Conservation (phyloP, 2,329 filamentous ascomycete species). For the Monilinia laxa region DNA sequence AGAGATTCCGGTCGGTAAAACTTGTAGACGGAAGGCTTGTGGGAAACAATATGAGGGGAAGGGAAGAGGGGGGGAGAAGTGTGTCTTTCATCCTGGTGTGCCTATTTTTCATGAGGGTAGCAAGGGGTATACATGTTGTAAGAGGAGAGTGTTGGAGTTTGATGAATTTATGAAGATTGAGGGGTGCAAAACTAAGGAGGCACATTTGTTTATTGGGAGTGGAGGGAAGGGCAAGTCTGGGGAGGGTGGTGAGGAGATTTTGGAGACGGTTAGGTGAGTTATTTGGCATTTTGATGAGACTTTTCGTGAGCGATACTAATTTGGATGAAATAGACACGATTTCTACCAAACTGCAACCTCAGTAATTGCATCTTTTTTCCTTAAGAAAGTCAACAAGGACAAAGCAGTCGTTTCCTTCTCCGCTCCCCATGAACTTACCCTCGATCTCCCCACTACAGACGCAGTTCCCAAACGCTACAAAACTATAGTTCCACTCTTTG, state of each 20-base stretch:
- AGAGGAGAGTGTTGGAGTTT: slow-evolving; percentile 91
- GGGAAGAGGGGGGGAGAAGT: slow-evolving; percentile 69
- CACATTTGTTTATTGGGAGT: slow-evolving; percentile 82
- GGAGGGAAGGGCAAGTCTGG: slow-evolving; percentile 69
- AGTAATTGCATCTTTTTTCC: slow-evolving; percentile 88
- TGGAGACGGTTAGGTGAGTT: slow-evolving; percentile 72
- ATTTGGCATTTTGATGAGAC: neutral
- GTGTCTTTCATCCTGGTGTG: slow-evolving; percentile 82
- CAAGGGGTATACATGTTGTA: slow-evolving; percentile 97
- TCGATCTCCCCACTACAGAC: slow-evolving; percentile 86
- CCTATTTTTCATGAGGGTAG: slow-evolving; percentile 97
- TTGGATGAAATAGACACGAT: slow-evolving; percentile 60
- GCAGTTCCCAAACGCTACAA: slow-evolving; percentile 73
- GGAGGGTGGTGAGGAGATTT: slow-evolving; percentile 64
- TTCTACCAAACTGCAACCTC: slow-evolving; percentile 89
- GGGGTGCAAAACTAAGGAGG: slow-evolving; percentile 78
- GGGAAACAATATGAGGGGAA: slow-evolving; percentile 61
- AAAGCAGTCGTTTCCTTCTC: slow-evolving; percentile 70
- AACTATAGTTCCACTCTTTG: slow-evolving; percentile 72
- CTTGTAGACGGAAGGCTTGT: slow-evolving; percentile 78
- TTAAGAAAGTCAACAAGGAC: slow-evolving; percentile 94
- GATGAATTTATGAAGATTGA: slow-evolving; percentile 97
- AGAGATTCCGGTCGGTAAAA: slow-evolving; percentile 69
- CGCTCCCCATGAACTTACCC: slow-evolving; percentile 57
- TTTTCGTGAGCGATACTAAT: slow-evolving; percentile 7